Evolutionary conservation across 2,329 filamentous ascomycete genomes (phyloP).

Genomic region (Mollisia scopiformis): DNA sequence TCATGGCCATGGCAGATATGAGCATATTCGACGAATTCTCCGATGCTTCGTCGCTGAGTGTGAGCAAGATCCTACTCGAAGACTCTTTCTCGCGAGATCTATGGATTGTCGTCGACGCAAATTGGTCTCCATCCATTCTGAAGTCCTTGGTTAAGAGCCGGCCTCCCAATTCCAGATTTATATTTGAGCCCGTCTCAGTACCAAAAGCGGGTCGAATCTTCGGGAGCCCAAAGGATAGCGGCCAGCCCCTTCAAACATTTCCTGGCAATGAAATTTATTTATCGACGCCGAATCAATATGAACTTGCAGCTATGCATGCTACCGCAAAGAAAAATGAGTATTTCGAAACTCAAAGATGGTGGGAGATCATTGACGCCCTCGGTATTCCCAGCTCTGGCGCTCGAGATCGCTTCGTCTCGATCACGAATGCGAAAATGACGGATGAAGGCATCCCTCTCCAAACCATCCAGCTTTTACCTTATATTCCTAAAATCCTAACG

Average conservation of each 20-base stretch:
- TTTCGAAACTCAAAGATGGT: slow-evolving; percentile 76
- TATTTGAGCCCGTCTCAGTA: slow-evolving; percentile 70
- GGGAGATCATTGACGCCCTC: slow-evolving; percentile 76
- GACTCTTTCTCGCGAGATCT: slow-evolving; percentile 38
- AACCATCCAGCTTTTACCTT: slow-evolving; percentile 82
- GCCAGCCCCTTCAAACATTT: slow-evolving; percentile 45
- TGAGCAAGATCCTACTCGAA: not conserved
- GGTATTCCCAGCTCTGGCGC: slow-evolving; percentile 72
- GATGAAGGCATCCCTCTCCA: slow-evolving; percentile 84
- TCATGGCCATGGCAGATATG: slow-evolving; percentile 98
- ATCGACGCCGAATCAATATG: slow-evolving; percentile 80
- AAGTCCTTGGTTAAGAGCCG: slow-evolving; percentile 70
- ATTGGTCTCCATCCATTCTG: slow-evolving; percentile 74
- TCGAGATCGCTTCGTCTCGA: slow-evolving; percentile 68
- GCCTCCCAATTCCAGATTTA: slow-evolving; percentile 55
- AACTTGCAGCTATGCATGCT: slow-evolving; percentile 78
- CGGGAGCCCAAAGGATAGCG: slow-evolving; percentile 25
- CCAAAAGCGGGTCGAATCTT: slow-evolving; percentile 77
- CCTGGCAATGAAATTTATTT: slow-evolving; percentile 70
- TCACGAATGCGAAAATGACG: slow-evolving; percentile 70
- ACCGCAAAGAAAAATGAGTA: slow-evolving; percentile 68
- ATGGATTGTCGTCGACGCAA: slow-evolving; percentile 85
- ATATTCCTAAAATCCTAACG: slow-evolving; percentile 81
- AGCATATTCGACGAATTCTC: slow-evolving; percentile 52
- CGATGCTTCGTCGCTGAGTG: slow-evolving; percentile 19